Evolutionary conservation across 192 early-diverging fungal species (phyloP), one percentile per base, ranked within the genome.

Genomic region (Dissophora ornata): DNA sequence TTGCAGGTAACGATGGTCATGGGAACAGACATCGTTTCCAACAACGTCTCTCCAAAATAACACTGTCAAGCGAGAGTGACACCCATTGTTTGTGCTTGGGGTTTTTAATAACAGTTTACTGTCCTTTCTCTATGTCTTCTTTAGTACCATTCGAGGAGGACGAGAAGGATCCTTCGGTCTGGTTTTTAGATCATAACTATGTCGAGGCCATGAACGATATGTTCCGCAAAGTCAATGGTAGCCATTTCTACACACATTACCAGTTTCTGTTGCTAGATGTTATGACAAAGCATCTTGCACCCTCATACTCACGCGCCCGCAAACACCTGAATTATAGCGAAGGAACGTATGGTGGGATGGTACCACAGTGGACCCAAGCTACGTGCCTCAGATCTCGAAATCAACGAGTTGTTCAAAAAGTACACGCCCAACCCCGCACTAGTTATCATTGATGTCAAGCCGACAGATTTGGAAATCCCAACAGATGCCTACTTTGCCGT

Each of bases 131-230:
- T 62, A 21, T 62, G n/a, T 44, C 21, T 11, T 30, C 58, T 57
- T 12, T 73, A 99, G 97, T 98, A 12, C 97, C 98, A 19, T 99
- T 99, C 77, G 98, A 99, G 83, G 98, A 99, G 81, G 98, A 99
- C 66, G 97, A 98, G 66, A 98, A 96, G 82, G 96, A 97, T 83
- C 95, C 94, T 13, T 89, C 89, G 5, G 95, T 98, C 6, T 99
- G 98, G 98, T 99, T 96, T 83, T 85, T 99, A 60, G 98, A 99
- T 83, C 97, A 99, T 86, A 96, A 98, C 83, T 99, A 98, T 79
- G 94, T 96, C 32, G 98, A 99, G 71, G 93, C 95, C 5, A 99
- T 99, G 98, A 96, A 96, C 62, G 97, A 98, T 59, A 99, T 99
- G 98, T 99, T 98, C 82, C 97, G 96, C 81, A 99, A 99, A 86